Evolutionary conservation across 1,139 yeast genomes (phyloP), one percentile per base, ranked within the genome.

Genomic region (Nakaseomyces kungkrabaensis): DNA sequence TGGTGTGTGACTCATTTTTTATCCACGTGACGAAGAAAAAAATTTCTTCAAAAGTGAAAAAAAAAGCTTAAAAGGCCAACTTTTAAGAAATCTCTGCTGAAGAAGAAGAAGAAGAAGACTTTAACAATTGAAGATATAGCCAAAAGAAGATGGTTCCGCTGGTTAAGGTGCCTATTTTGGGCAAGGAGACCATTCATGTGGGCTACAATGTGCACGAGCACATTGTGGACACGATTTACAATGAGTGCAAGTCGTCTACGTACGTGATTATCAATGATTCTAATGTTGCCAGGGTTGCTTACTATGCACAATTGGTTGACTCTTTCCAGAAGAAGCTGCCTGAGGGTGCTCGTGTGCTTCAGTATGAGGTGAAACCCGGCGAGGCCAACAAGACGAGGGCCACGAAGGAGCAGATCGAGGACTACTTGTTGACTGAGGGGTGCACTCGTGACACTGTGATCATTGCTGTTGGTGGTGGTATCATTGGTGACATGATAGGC

Each of bases 401-500:
- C 50, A 89, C 96, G 43, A 94, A 94, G 68, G 97, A 95, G 27
- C 82, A 81, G 25, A 90, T 94, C 52, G 99, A 94, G 70, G 98
- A 94, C 70, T 92, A 77, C 69, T 72, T 94, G 64, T 76, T 94
- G 56, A 65, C 71, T n/a, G 72, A 87, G 62, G 95, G 96, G 27
- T 94, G 99, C 69, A 92, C 97, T 29, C 79, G 98, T 69, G 99
- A 94, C 66, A 89, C 97, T 3, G 90, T 94, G 27, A 82, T 94
- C 52, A 70, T 94, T 51, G 99, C 99, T 4, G 80, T 94, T 53
- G 99, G 98, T 53, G 99, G 99, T 56, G 99, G 99, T 59, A 95
- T 94, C 49, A 90, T 94, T 69, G 99, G 99, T 51, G 99, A 94
- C 65, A 92, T 94, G 98, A 87, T 92, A 60, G 99, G 99, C 4